Percentiles rank a stretch among this genome's conserved stretches.
Conservation (phyloP, 805 yeast genomes). For the Tetrapisispora namnaoensis region DNA sequence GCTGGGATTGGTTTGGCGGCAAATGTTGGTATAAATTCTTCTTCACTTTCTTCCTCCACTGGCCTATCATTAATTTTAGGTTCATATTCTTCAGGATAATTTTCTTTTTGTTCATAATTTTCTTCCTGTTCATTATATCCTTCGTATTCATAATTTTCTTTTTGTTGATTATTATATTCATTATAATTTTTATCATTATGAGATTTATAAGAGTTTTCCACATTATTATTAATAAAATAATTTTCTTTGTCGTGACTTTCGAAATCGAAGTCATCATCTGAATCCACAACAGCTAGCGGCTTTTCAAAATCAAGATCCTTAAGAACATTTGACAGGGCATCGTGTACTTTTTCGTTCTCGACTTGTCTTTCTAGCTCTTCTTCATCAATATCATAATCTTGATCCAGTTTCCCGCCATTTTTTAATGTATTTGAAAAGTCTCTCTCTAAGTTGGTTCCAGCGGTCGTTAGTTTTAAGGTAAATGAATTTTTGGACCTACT, state of each 20-base stretch:
- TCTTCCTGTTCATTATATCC: slow-evolving; percentile 1
- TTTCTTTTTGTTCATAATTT: background rate
- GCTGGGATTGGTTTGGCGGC: slow-evolving; percentile 22
- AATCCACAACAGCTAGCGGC: slow-evolving; percentile 35
- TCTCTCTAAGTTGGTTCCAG: background rate
- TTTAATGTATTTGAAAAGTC: background rate
- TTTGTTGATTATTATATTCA: slow-evolving; percentile 1
- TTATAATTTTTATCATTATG: background rate
- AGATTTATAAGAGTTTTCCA: background rate
- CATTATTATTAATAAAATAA: background rate
- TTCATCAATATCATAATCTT: slow-evolving; percentile 15
- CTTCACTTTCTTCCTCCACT: slow-evolving; percentile 27
- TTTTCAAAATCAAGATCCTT: slow-evolving; percentile 43
- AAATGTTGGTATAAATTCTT: slow-evolving; percentile 48
- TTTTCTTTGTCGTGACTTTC: background rate
- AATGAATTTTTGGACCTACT: slow-evolving; percentile 16
- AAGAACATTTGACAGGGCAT: slow-evolving; percentile 41
- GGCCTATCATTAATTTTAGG: slow-evolving; percentile 21
- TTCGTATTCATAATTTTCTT: background rate
- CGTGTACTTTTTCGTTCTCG: slow-evolving; percentile 37
- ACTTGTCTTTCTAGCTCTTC: slow-evolving; percentile 31
- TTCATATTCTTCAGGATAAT: slow-evolving; percentile 14
- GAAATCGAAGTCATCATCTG: slow-evolving; percentile 34
- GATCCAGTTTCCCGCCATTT: no score
- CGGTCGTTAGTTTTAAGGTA: background rate